Conservation (phyloP, 495 filamentous ascomycete species). For the Bombardia bombarda region DNA sequence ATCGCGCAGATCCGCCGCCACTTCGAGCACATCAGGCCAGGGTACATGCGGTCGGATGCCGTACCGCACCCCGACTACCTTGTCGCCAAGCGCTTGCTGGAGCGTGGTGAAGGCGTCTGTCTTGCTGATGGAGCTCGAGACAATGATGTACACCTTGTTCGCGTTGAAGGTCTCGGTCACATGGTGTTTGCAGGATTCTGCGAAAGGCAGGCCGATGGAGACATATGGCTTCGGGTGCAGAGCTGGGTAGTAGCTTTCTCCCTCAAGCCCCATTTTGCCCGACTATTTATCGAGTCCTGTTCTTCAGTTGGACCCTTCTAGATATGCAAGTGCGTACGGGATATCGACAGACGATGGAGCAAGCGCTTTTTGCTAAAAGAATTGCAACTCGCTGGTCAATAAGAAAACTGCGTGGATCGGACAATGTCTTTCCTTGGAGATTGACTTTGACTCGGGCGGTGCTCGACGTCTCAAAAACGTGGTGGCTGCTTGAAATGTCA, state of each 20-base stretch:
- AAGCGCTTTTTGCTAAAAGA: no score
- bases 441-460: no score
- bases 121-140: slow-evolving; percentile 49
- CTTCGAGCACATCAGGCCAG: slow-evolving; percentile 51
- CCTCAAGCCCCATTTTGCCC: slow-evolving; percentile 1
- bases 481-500: no score
- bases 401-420: no score
- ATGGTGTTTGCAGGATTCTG: slow-evolving; percentile 41
- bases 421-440: no score
- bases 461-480: no score
- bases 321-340: no score
- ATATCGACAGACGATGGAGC: no score
- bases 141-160: slow-evolving; percentile 50
- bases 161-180: slow-evolving; percentile 44
- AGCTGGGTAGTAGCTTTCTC: slow-evolving; percentile 25
- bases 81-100: slow-evolving; percentile 34
- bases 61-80: slow-evolving; percentile 43
- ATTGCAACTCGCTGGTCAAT: no score
- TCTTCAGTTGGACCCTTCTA: background rate
- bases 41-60: slow-evolving; percentile 55
- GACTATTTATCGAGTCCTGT: background rate
- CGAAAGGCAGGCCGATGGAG: slow-evolving; percentile 46
- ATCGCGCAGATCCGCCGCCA: slow-evolving; percentile 40
- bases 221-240: slow-evolving; percentile 29
- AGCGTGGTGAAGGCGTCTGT: slow-evolving; percentile 43